phyloP scores from a whole-genome alignment of 495 filamentous ascomycete species.

The Podospora tetraspora region DNA sequence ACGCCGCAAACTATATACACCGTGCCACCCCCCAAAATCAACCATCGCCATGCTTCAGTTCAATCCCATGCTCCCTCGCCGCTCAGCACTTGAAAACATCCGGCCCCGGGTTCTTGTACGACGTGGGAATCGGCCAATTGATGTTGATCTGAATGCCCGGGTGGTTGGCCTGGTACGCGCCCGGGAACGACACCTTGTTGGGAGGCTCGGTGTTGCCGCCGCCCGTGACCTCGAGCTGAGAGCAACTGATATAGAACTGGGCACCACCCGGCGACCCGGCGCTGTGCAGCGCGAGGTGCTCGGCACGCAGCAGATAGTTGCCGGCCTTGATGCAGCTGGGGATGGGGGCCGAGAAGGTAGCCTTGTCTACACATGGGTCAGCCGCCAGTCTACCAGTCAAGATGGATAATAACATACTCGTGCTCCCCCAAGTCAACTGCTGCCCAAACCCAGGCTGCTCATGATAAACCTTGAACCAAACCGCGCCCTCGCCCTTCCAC shows the following conservation, averaged over 20 bases:
- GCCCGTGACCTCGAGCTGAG: conserved; percentile 36
- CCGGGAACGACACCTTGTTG: conserved; percentile 36
- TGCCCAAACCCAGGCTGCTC: conserved; percentile 37
- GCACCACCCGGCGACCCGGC: conserved; percentile 42
- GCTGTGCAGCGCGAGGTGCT: conserved; percentile 51
- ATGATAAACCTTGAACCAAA: conserved; percentile 53
- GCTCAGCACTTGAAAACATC: conserved; percentile 29
- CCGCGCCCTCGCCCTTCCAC: conserved; percentile 43
- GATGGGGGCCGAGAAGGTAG: conserved; percentile 34
- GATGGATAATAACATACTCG: conserved; percentile 15
- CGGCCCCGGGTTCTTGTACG: conserved; percentile 45
- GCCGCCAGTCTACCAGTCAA: background rate
- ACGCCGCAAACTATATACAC: background rate
- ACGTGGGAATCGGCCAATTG: conserved; percentile 38
- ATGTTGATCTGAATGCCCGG: conserved; percentile 43
- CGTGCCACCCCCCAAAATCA: background rate
- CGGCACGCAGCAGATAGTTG: conserved; percentile 54
- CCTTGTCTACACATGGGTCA: conserved; percentile 26
- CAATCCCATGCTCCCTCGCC: background rate
- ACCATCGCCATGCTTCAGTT: background rate
- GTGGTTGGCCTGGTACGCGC: conserved; percentile 37
- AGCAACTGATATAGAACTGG: conserved; percentile 47
- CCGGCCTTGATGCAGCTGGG: conserved; percentile 46
- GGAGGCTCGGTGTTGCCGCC: conserved; percentile 35
- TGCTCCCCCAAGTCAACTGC: conserved; percentile 40